Conservation (phyloP, 345 rosid genomes). For the Boechera retrofracta region DNA sequence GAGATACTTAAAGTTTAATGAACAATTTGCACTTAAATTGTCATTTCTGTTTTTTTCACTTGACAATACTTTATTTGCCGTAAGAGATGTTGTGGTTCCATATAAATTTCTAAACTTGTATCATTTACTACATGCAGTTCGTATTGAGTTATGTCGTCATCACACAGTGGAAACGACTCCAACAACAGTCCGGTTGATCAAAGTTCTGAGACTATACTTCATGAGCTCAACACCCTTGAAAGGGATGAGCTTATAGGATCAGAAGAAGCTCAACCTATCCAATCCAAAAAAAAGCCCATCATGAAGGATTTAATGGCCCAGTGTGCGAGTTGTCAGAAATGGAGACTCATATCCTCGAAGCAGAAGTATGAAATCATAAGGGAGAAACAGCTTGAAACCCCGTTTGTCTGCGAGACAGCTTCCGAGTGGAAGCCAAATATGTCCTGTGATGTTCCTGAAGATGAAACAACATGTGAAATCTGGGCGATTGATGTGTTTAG, state of each 20-base stretch:
- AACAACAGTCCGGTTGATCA: not conserved
- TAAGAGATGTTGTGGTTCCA: too few species aligned
- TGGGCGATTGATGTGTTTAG: constrained; percentile 96
- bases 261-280: not conserved
- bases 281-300: not conserved
- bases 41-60: too few species aligned
- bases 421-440: constrained; percentile 77
- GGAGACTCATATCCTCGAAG: constrained; percentile 95
- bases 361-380: constrained; percentile 90
- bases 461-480: constrained; percentile 53
- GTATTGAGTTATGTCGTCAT: not conserved
- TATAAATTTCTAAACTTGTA: not conserved
- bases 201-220: not conserved
- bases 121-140: not conserved
- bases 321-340: constrained; percentile 82
- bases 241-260: not conserved
- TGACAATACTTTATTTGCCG: too few species aligned
- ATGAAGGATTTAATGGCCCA: constrained; percentile 46
- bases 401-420: constrained; percentile 71
- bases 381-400: constrained; percentile 70
- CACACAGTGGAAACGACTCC: not conserved
- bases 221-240: not conserved
- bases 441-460: constrained; percentile 78
- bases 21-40: too few species aligned
- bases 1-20: too few species aligned